Evolutionary conservation across 1,139 yeast genomes (phyloP), one percentile per base, ranked within the genome.

Genomic region (Keqinozyma sinolaborantium): DNA sequence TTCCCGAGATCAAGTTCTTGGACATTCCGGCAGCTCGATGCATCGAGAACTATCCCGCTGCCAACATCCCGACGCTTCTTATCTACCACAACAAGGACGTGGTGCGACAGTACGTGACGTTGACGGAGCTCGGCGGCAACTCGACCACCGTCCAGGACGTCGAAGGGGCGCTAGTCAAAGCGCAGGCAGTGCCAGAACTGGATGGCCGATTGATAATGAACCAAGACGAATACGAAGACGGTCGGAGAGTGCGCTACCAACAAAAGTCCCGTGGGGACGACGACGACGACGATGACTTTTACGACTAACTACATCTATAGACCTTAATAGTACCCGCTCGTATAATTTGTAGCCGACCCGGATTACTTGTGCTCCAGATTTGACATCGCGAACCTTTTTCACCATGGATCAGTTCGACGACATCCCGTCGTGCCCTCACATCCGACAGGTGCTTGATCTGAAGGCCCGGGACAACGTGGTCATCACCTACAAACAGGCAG

Each of bases 21-120:
- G 96, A 92, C 45, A 92, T 92, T 31, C 83, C 86, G 10, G 96
- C 86, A 14, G 72, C 77, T 40, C 78, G 96, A 56, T 95, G 96
- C 36, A 84, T 90, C 41, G 97, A 90, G 49, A 79, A 82, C 51
- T 92, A 90, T 54, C 97, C 97, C 0, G 90, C 86, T 19, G 57
- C 74, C 25, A 90, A 86, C 58, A 84, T 95, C 48, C 99, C 99
- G 2, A 94, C 98, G 0, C 64, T 92, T 14, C 70, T 92, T 29
- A 74, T 94, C 2, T 92, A 92, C 55, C 76, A 76, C 48, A 75
- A 85, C 35, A 80, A 81, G 14, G 77, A 85, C 39, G 92, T 90
- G 6, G 60, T 80, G 18, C 83, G 81, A 51, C 97, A 90, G 55
- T 75, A 67, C 45, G 75, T 90, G 13, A 90, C 97, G 0, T 67